A percentile compares a stretch with the other conserved stretches of the same genome.
Evolutionary conservation across 495 filamentous ascomycete genomes (phyloP).

Genomic region (Hypoxylon fragiforme): DNA sequence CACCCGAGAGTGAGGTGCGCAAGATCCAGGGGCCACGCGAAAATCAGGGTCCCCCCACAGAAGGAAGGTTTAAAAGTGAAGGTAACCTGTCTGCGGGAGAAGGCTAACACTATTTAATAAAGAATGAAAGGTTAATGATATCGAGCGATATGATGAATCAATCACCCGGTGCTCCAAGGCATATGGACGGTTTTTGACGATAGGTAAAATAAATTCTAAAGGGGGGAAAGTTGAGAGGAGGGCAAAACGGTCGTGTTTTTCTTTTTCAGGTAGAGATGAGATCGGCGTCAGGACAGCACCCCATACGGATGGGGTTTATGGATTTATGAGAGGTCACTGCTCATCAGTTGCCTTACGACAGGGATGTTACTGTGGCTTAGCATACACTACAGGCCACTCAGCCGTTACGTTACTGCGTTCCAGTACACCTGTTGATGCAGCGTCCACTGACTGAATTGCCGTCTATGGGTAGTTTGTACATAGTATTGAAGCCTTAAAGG

Average conservation of each 20-base stretch:
- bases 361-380: conserved; percentile 27
- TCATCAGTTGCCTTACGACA: conserved; percentile 6
- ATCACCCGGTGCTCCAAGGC: conserved; percentile 31
- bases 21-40: conserved; percentile 32
- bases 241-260: conserved; percentile 38
- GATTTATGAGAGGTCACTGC: conserved; percentile 29
- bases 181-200: conserved; percentile 28
- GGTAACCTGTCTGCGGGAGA: conserved; percentile 19
- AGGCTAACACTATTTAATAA: conserved; percentile 24
- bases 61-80: conserved; percentile 30
- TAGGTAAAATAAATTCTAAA: conserved; percentile 23
- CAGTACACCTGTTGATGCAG: neutral
- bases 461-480: neutral
- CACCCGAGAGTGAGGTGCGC: conserved; percentile 4
- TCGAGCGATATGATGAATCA: conserved; percentile 36
- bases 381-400: conserved; percentile 18
- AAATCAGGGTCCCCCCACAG: conserved; percentile 24
- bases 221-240: conserved; percentile 31
- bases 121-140: conserved; percentile 16
- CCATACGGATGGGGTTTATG: too few relatives aligned
- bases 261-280: conserved; percentile 38
- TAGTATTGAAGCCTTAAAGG: neutral
- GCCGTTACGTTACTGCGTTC: conserved; percentile 21
- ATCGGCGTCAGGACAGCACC: conserved; percentile 36
- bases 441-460: neutral